Evolutionary conservation across 371 early-diverging fungal species (phyloP), one percentile per base, ranked within the genome.

Genomic region (Circinella minor): DNA sequence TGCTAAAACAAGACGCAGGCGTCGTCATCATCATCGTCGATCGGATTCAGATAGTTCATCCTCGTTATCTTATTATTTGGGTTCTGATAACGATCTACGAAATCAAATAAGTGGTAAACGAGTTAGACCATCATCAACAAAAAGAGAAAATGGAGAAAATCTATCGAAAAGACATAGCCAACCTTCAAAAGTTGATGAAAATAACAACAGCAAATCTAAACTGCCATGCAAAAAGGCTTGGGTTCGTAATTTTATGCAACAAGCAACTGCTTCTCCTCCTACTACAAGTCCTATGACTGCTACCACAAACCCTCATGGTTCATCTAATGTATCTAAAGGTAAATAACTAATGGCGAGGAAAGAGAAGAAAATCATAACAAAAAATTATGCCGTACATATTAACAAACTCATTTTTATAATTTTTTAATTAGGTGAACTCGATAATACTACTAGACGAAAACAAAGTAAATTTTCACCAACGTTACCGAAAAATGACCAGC

Each of bases 141-240:
- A 36, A 27, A 54, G 36, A 36, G 15, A 48, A 48, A 66, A 54
- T 10, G 48, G 37, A 11, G 37, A 47, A 18, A 15, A 8, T 15
- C 54, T 5, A 18, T 13, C 6, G n/a, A 54, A 54, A 18, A 15
- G 54, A 54, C 54, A 54, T 17, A 59, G 27, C 2, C 27, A 2
- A 27, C 27, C 27, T 27, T 27, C 27, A 27, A 27, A 27, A 10
- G 27, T 14, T 36, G 60, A 60, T 15, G 37, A 59, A 61, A 46
- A 63, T 17, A 37, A 17, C 11, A 54, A 18, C 15, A 38, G 39
- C 4, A 55, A 49, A 7, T 14, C 69, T 0, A 67, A 65, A 37
- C 57, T 74, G 18, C 74, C 74, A 18, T 74, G 67, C 46, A 74
- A 74, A 61, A 74, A 74, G 61, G 63, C 48, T 34, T 74, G 74